Base-by-base conservation (phyloP, 1,284 basidiomycete species). In the Bondarzewia mesenterica region DNA sequence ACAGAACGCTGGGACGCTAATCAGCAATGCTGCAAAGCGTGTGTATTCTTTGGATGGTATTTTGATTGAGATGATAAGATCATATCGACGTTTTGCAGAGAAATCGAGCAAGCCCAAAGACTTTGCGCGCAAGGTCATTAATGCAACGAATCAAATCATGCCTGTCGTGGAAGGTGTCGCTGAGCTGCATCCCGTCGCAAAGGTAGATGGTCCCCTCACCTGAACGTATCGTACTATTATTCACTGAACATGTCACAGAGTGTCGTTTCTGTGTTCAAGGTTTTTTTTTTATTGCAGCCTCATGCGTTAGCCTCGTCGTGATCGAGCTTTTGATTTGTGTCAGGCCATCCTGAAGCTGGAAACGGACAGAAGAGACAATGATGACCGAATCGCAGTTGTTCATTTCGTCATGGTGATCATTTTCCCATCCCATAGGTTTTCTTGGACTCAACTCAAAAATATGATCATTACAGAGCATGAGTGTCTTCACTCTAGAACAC, bases 291-390 rank as follows among this genome's bases (percentile, higher is more conserved):
- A 26, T 20, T 27, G 42, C 32, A n/a, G n/a, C 32, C n/a, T n/a
- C n/a, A n/a, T 35, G 32, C 32, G 39, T 20, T 18, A 6, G 7
- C 6, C 39, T 21, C n/a, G 21, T 26, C 22, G 10, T 10, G 35
- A 26, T 25, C 20, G 20, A 20, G 12, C 12, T 16, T 23, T 18
- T 8, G 35, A 7, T 20, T 7, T 14, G 18, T 44, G 2, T n/a
- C 38, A 60, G 60, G 50, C 56, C 10, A 56, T 63, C 12, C 51
- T 59, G 18, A 46, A 59, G 22, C 50, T 60, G 23, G 61, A 63
- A 44, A 47, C 60, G 4, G 54, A 57, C 6, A 42, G 54, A 25
- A 44, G 47, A n/a, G 52, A 58, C 35, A 63, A 63, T 38, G 60
- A 63, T 40, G 57, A 58, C 44, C 51, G 52, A 26, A 48, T 54